Base-by-base conservation (phyloP, 768 basidiomycete genomes). In the Podaxis carcinomalis region DNA sequence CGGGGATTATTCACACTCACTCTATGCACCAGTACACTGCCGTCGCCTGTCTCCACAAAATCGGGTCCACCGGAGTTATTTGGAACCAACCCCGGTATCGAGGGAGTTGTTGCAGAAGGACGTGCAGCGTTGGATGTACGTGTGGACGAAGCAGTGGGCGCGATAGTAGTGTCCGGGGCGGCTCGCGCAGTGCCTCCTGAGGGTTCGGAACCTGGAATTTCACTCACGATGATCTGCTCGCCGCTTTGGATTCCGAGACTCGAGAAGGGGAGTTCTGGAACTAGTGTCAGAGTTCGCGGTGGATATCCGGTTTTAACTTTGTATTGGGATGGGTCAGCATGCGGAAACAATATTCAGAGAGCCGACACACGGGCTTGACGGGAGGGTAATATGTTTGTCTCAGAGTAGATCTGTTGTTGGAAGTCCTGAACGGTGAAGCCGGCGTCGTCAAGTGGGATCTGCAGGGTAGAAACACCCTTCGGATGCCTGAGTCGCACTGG, bases 251-350 rank as follows among this genome's bases (percentile, higher is more conserved):
- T 78, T 13, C 90, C 92, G 28, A 98, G 81, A 37, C 89, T 88
- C 0, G 88, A 80, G 37, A 96, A 64, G 0, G 92, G 86, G 23
- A 92, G 80, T 62, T 89, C 86, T 2, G 91, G 88, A 35, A 90
- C 76, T 39, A 90, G 74, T 4, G 87, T 86, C 44, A 97, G 79
- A 1, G 84, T 66, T 46, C 80, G 83, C 0, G 93, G 95, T 2
- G 95, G 95, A 71, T 96, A 98, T 40, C 95, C 93, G 14, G 83
- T 77, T 74, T 87, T 92, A 61, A 93, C 91, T 92, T 61, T 10
- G 61, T 50, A 16, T 52, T 25, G 50, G 16, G 42, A 39, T 53
- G 13, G 39, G 51, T 44, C 14, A 44, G 40, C n/a, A 23, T 40
- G 59, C 23, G 23, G 16, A 27, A 21, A 56, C 51, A 63, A 51